Evolutionary conservation across 1,284 basidiomycete genomes (phyloP).

Genomic region (Testicularia cyperi): DNA sequence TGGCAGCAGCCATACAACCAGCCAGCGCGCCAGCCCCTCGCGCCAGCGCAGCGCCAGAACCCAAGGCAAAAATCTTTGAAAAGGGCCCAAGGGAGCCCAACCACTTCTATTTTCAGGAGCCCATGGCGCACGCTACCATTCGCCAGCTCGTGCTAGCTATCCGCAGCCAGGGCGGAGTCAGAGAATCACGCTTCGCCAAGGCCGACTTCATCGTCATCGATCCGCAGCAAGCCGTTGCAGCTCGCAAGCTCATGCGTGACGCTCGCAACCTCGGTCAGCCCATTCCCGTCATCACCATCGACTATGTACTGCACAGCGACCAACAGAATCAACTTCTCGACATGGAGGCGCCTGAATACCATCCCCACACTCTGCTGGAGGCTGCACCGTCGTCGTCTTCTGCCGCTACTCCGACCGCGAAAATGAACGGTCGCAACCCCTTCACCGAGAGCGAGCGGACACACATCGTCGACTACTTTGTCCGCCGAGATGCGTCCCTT

Average conservation of each 20-base stretch:
- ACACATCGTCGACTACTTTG: slow-evolving; percentile 29
- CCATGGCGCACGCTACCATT: slow-evolving; percentile 1
- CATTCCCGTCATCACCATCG: slow-evolving; percentile 22
- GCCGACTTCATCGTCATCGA: slow-evolving; percentile 28
- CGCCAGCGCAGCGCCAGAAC: too few species aligned
- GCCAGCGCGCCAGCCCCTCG: too few species aligned
- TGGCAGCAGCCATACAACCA: too few species aligned
- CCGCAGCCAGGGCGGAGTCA: slow-evolving; percentile 19
- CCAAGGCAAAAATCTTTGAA: slow-evolving; percentile 14
- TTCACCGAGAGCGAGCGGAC: slow-evolving; percentile 23
- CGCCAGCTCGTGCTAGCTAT: slow-evolving; percentile 12
- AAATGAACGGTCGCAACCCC: slow-evolving; percentile 18
- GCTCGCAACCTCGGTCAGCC: slow-evolving; percentile 23
- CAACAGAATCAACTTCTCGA: slow-evolving; percentile 7
- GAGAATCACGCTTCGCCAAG: slow-evolving; percentile 16
- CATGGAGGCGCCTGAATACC: slow-evolving; percentile 18
- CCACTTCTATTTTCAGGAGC: slow-evolving; percentile 9
- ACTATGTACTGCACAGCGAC: slow-evolving; percentile 17
- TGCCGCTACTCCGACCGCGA: neutral
- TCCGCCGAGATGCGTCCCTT: slow-evolving; percentile 6
- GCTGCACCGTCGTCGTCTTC: slow-evolving; percentile 1
- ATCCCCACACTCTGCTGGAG: slow-evolving; percentile 3
- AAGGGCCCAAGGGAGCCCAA: slow-evolving; percentile 12
- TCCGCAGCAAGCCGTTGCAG: neutral
- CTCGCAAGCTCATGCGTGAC: slow-evolving; percentile 4